A percentile compares a stretch with the other conserved stretches of the same genome.
phyloP scores from a whole-genome alignment of 306 rosid genomes.

The Psophocarpus tetragonolobus region DNA sequence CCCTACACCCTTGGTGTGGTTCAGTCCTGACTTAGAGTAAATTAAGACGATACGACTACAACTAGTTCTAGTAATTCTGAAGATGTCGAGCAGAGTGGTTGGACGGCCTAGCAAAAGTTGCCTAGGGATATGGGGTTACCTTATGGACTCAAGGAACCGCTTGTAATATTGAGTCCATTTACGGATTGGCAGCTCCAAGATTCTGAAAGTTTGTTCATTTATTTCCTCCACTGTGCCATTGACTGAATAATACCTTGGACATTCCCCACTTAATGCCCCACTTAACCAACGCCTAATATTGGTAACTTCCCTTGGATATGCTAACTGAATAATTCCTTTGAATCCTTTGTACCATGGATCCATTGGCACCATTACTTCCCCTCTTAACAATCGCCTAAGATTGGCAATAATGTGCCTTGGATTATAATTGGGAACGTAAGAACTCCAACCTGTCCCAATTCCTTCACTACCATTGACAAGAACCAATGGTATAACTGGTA shows the following conservation, averaged over 20 bases:
- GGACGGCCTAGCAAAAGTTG: too few species aligned
- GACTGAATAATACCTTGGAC: too few species aligned
- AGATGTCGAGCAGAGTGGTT: too few species aligned
- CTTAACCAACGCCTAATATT: too few species aligned
- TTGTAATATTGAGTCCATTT: slow-evolving; percentile 95
- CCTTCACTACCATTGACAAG: slow-evolving; percentile 98
- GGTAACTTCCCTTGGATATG: slow-evolving; percentile 63
- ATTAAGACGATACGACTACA: too few species aligned
- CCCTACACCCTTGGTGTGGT: too few species aligned
- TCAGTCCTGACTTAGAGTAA: too few species aligned
- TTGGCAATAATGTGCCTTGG: slow-evolving; percentile 88
- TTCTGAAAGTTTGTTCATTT: slow-evolving; percentile 62
- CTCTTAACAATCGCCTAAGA: slow-evolving; percentile 66
- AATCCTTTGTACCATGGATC: slow-evolving; percentile 98
- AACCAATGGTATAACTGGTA: slow-evolving; percentile 84
- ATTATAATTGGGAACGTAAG: slow-evolving; percentile 86
- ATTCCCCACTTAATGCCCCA: too few species aligned
- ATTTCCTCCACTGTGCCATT: slow-evolving; percentile 69
- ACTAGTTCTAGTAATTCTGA: too few species aligned
- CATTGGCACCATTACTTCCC: slow-evolving; percentile 70
- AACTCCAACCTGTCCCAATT: slow-evolving; percentile 94
- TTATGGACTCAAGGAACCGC: slow-evolving; percentile 75
- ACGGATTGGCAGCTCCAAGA: slow-evolving; percentile 77
- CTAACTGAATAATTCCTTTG: slow-evolving; percentile 72
- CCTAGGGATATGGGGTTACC: too few species aligned